Base-by-base conservation (phyloP, 1,284 basidiomycete species). In the Rhodofomes roseus region DNA sequence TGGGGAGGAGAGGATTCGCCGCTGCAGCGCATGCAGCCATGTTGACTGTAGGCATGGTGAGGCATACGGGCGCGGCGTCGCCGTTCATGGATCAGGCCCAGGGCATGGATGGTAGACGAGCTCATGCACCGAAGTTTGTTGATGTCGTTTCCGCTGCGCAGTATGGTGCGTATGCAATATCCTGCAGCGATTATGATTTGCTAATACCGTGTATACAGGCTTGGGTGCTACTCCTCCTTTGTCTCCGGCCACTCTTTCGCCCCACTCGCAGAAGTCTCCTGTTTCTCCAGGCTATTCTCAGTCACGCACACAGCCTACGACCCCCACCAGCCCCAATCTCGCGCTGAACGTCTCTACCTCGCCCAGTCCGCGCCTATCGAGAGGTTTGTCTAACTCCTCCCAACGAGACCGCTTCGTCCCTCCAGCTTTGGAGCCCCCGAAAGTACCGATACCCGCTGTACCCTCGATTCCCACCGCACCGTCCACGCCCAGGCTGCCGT, bases 1-100 rank as follows among this genome's bases (percentile, higher is more conserved):
- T 95, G 2, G 93, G 93, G 4, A 77, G 93, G 61, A 78, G 93
- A 62, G 93, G 90, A 0, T 95, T 95, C 63, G 89, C 88, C 1
- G 90, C 92, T 8, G 92, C 84, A 8, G 88, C 90, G 39, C 79
- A 85, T 43, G 86, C 86, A 0, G 89, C 87, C 1, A 80, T 90
- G 81, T 81, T 87, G 64, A 70, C 74, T 36, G 8, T 36, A 2
- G 58, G 56, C 64, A 57, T 66, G 69, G 34, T 57, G 60, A 66
- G 27, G 39, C 44, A 20, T 12, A 22, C 39, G 22, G 44, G 59
- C 25, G 53, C 55, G 18, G 43, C 57, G 7, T 41, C 60, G 52
- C 39, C 61, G 41, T 58, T 55, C 43, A 63, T 66, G 55, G 55
- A 62, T 29, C 66, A 64, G 23, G 57, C 62, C 18, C 66, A 65